Evolutionary conservation across 192 early-diverging fungal genomes (phyloP).

Genomic region (Linnemannia exigua): DNA sequence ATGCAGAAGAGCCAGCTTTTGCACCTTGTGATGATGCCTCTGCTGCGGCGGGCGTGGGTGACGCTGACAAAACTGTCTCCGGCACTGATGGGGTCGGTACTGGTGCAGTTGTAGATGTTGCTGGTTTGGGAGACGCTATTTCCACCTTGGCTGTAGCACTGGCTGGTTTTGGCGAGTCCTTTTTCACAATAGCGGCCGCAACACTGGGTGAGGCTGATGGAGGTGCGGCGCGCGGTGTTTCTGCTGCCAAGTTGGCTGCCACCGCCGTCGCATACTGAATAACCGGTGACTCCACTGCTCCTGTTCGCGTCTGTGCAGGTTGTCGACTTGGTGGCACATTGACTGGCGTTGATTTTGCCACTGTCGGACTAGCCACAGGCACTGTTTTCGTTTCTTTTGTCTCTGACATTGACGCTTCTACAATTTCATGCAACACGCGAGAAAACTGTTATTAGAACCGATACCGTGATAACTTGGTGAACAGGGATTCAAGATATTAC

Average conservation of each 20-base stretch:
- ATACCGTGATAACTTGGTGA: conserved; percentile 29
- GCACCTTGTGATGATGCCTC: conserved; percentile 20
- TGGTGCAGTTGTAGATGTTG: background rate
- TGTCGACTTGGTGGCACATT: conserved; percentile 33
- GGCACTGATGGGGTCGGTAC: background rate
- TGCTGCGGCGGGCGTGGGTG: conserved; percentile 7
- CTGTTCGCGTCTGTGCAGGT: conserved; percentile 39
- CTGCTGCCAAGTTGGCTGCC: conserved; percentile 51
- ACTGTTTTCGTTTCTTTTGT: conserved; percentile 56
- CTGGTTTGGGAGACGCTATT: conserved; percentile 48
- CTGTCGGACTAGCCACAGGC: conserved; percentile 13
- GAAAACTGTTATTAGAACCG: conserved; percentile 3
- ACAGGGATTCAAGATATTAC: background rate
- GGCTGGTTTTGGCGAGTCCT: conserved; percentile 12
- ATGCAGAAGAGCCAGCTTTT: background rate
- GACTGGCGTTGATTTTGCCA: conserved; percentile 15
- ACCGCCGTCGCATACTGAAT: conserved; percentile 47
- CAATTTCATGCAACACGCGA: background rate
- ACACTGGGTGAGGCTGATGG: conserved; percentile 36
- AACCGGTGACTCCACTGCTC: conserved; percentile 32
- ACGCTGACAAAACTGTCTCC: conserved; percentile 7
- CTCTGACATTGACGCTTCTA: conserved; percentile 41
- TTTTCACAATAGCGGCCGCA: conserved; percentile 38
- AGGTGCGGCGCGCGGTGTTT: conserved; percentile 37
- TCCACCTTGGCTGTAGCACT: conserved; percentile 38